phyloP scores from a whole-genome alignment of 1,284 basidiomycete species.

The Microbotryomycetes sp. region DNA sequence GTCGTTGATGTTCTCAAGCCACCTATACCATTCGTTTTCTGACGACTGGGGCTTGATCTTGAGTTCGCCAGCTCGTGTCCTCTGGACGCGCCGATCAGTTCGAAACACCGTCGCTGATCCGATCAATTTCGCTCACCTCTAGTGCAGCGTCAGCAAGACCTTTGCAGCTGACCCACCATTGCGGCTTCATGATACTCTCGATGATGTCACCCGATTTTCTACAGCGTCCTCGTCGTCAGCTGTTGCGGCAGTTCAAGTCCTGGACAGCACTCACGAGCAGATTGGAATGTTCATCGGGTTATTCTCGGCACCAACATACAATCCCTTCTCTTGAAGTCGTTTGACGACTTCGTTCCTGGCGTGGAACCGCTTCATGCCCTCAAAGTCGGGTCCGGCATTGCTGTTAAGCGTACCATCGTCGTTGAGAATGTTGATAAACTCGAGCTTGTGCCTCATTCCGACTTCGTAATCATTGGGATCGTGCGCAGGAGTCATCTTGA shows the following conservation, averaged over 20 bases:
- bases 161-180: constrained; percentile 98
- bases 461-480: constrained; percentile 98
- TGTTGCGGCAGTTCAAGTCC: neutral
- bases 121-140: constrained; percentile 50
- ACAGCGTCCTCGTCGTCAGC: constrained; percentile 5
- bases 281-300: constrained; percentile 93
- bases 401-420: constrained; percentile 95
- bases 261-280: constrained; percentile 55
- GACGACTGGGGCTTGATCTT: constrained; percentile 74
- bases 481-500: constrained; percentile 99
- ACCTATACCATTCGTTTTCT: constrained; percentile 92
- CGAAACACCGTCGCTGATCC: neutral
- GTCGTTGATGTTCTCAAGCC: constrained; percentile 94
- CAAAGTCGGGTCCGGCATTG: constrained; percentile 62
- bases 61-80: constrained; percentile 78
- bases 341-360: constrained; percentile 78
- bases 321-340: constrained; percentile 73
- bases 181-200: constrained; percentile 92
- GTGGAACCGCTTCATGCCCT: constrained; percentile 96
- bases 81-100: constrained; percentile 45
- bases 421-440: constrained; percentile 93
- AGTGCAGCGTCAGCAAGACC: constrained; percentile 85
- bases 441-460: constrained; percentile 76
- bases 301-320: constrained; percentile 88
- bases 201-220: constrained; percentile 95